Evolutionary conservation across 768 basidiomycete genomes (phyloP).

Genomic region (Russula emetica): DNA sequence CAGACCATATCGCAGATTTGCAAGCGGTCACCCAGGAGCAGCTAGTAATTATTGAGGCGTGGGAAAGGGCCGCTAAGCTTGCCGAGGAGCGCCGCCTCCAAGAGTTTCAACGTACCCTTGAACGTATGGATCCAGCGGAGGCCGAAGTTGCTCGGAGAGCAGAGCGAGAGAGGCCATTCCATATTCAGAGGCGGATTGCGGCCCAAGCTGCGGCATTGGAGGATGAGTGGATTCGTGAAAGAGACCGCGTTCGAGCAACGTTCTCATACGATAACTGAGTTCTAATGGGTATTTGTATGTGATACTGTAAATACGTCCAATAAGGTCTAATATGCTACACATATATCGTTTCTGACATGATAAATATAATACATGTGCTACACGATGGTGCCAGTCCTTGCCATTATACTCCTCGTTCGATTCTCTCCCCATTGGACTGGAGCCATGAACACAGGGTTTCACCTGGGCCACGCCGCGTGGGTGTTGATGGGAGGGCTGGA

Average conservation of each 20-base stretch:
- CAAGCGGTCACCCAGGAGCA: not conserved
- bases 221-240: not conserved
- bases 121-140: conserved; percentile 2
- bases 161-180: not conserved
- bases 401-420: too few relatives aligned
- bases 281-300: too few relatives aligned
- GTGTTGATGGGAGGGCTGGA: too few relatives aligned
- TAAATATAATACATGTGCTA: too few relatives aligned
- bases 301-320: too few relatives aligned
- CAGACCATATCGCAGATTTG: not conserved
- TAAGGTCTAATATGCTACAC: too few relatives aligned
- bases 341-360: too few relatives aligned
- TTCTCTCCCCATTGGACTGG: not conserved
- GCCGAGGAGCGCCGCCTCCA: conserved; percentile 1
- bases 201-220: not conserved
- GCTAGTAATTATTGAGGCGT: not conserved
- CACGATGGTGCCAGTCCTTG: too few relatives aligned
- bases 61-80: not conserved
- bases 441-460: too few relatives aligned
- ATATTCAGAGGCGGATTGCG: not conserved
- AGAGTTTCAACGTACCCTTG: not conserved
- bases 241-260: not conserved
- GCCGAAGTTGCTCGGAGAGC: not conserved
- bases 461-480: too few relatives aligned
- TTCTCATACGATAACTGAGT: not conserved